phyloP scores from a whole-genome alignment of 352 stramenopile genomes.

The Pythium angustatum region DNA sequence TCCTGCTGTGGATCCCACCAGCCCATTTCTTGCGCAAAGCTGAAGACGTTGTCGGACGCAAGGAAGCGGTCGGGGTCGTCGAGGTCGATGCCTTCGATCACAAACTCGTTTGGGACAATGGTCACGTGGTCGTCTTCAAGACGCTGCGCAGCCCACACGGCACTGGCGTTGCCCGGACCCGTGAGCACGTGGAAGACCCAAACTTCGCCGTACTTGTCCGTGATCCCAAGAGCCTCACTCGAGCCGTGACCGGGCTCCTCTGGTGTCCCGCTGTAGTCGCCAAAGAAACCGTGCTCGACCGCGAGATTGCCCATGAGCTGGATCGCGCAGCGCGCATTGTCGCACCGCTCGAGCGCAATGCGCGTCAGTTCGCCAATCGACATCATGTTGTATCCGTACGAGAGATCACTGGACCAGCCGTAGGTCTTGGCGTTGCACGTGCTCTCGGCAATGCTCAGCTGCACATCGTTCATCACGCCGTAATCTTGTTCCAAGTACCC shows the following conservation, averaged over 20 bases:
- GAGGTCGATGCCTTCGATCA: slow-evolving; percentile 88
- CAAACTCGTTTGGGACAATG: slow-evolving; percentile 92
- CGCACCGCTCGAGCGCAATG: slow-evolving; percentile 89
- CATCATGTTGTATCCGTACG: slow-evolving; percentile 86
- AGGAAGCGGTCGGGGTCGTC: slow-evolving; percentile 85
- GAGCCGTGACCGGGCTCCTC: slow-evolving; percentile 56
- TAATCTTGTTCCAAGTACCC: slow-evolving; percentile 95
- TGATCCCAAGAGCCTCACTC: slow-evolving; percentile 86
- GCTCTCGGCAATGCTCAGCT: slow-evolving; percentile 93
- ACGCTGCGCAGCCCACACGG: slow-evolving; percentile 93
- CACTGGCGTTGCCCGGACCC: slow-evolving; percentile 80
- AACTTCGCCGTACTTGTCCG: slow-evolving; percentile 87
- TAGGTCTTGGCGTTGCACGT: slow-evolving; percentile 89
- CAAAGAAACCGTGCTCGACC: slow-evolving; percentile 93
- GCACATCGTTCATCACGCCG: slow-evolving; percentile 94
- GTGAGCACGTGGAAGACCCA: slow-evolving; percentile 96
- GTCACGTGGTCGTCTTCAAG: slow-evolving; percentile 90
- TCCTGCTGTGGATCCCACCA: slow-evolving; percentile 68
- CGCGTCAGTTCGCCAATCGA: slow-evolving; percentile 90
- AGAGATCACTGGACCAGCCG: slow-evolving; percentile 56
- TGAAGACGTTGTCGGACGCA: slow-evolving; percentile 83
- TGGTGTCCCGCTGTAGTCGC: slow-evolving; percentile 80
- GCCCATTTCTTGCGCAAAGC: slow-evolving; percentile 82
- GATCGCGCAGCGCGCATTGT: slow-evolving; percentile 77
- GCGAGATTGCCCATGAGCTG: slow-evolving; percentile 92